Evolutionary conservation across 139 green algal genomes (phyloP), one percentile per base, ranked within the genome.

Genomic region (Prasinococcaceae sp.): DNA sequence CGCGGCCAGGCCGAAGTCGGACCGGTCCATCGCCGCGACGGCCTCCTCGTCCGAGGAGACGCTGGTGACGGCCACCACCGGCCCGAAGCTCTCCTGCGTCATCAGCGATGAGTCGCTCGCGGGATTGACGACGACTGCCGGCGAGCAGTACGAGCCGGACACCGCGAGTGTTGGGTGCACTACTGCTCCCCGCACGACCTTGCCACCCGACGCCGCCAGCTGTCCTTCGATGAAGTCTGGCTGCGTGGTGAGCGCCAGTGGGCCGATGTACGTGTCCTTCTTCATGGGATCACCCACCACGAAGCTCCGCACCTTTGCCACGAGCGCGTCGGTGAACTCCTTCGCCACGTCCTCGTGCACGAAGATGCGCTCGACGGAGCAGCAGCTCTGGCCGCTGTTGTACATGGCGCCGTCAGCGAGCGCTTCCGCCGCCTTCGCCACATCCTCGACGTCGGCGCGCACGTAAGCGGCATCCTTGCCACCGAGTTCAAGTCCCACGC

Each of bases 401-500:
- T 66, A 61, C 51, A 66, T 63, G 3, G 51, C 51, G 3, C 58
- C 58, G 23, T 66, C 58, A 6, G 51, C 48, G n/a, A 61, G 24
- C 12, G 49, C 19, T 12, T 28, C 49, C n/a, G 58, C 58, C 17
- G 35, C 58, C 4, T 6, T 23, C 16, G 26, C 19, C 12, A 66
- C 49, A 60, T 66, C 50, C 23, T 5, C 3, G 5, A 61, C 58
- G 26, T 66, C 58, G 16, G 27, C 8, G 10, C 58, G 49, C 19
- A 66, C 49, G 28, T 66, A 66, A 6, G 63, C 29, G 3, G 58
- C 37, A n/a, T 66, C 58, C 28, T 66, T 66, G 6, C 58, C 58
- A 16, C 58, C 58, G 3, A 66, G 50, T 33, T 66, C 58, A 17
- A 66, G 50, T 9, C n/a, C n/a, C n/a, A n/a, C n/a, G n/a, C n/a